Evolutionary conservation across 495 filamentous ascomycete species (phyloP).

Genomic region (Cudoniella acicularis): DNA sequence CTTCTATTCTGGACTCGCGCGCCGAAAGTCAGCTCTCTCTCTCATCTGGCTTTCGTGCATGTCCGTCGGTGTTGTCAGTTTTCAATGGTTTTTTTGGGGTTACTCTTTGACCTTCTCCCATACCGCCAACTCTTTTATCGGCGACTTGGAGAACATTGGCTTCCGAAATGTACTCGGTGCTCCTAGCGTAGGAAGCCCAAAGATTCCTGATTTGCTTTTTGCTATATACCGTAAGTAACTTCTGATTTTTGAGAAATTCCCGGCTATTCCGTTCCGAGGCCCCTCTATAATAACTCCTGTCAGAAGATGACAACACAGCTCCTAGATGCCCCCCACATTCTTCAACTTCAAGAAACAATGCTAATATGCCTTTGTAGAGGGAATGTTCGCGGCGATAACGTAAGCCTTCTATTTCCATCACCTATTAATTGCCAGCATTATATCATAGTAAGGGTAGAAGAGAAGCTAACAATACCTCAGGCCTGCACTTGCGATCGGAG

Average conservation of each 20-base stretch:
- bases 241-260: too few relatives aligned
- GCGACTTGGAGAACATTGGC: slow-evolving; percentile 81
- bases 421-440: too few relatives aligned
- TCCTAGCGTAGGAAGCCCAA: slow-evolving; percentile 76
- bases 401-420: too few relatives aligned
- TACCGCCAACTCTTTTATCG: slow-evolving; percentile 76
- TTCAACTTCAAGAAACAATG: too few relatives aligned
- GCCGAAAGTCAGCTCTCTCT: slow-evolving; percentile 91
- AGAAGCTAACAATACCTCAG: too few relatives aligned
- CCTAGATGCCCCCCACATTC: too few relatives aligned
- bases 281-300: too few relatives aligned
- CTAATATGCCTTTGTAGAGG: too few relatives aligned
- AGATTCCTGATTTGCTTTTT: slow-evolving; percentile 86
- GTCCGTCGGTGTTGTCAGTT: slow-evolving; percentile 83
- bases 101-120: slow-evolving; percentile 93
- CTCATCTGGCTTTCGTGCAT: slow-evolving; percentile 98
- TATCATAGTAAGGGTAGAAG: too few relatives aligned
- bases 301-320: too few relatives aligned
- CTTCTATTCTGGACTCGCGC: slow-evolving; percentile 98
- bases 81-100: slow-evolving; percentile 99
- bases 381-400: slow-evolving; percentile 98
- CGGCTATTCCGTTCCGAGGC: too few relatives aligned
- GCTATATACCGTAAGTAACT: slow-evolving; percentile 91
- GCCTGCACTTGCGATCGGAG: slow-evolving; percentile 89
- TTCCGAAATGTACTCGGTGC: slow-evolving; percentile 75